phyloP scores from a whole-genome alignment of 495 filamentous ascomycete genomes.

The Patellaria atrata region DNA sequence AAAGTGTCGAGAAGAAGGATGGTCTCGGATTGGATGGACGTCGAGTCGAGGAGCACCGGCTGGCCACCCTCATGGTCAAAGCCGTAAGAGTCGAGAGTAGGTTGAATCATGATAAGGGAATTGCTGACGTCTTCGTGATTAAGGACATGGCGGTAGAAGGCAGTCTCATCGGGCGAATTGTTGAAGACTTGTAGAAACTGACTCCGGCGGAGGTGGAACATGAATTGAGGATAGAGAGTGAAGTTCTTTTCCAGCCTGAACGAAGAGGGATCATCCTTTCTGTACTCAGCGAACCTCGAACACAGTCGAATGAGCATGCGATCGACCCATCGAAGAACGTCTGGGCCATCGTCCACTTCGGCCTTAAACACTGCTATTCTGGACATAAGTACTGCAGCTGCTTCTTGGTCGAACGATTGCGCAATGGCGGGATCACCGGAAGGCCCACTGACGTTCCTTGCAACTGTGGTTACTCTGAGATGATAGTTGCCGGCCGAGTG shows the following conservation, averaged over 20 bases:
- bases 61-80: constrained; percentile 84
- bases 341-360: constrained; percentile 97
- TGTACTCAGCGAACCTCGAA: constrained; percentile 93
- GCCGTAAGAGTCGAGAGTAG: constrained; percentile 92
- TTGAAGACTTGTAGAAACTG: constrained; percentile 99
- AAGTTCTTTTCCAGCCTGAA: constrained; percentile 98
- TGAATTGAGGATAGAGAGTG: constrained; percentile 97
- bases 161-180: constrained; percentile 97
- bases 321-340: constrained; percentile 97
- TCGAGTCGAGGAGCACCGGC: constrained; percentile 88
- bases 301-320: constrained; percentile 96
- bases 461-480: constrained; percentile 78
- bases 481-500: constrained; percentile 94
- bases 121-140: constrained; percentile 97
- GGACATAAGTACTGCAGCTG: constrained; percentile 94
- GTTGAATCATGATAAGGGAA: constrained; percentile 97
- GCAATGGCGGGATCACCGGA: constrained; percentile 95
- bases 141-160: constrained; percentile 93
- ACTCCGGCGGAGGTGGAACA: constrained; percentile 95
- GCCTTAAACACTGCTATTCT: constrained; percentile 98
- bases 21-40: constrained; percentile 86
- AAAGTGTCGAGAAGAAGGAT: constrained; percentile 95
- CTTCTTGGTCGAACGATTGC: constrained; percentile 97
- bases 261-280: constrained; percentile 95
- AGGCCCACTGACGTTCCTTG: constrained; percentile 80